These are phyloP conservation scores for Cinnamomum micranthum DNA, from an alignment of 164 flowering plant genomes.

Conservation along the genomic window DNA sequence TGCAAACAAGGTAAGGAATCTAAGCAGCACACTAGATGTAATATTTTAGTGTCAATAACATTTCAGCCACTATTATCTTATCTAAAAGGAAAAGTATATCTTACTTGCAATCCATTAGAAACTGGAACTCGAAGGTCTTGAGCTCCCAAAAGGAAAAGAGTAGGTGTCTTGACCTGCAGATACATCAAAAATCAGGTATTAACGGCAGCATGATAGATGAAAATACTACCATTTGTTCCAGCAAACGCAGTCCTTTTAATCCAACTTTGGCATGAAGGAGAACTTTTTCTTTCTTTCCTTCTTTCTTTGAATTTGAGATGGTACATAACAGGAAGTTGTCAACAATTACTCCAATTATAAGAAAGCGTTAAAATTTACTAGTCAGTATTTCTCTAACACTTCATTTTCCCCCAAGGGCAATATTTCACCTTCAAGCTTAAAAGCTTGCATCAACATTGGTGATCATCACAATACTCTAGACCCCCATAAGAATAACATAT, in stretches of 20 bases:
- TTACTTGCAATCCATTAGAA: constrained; percentile 86
- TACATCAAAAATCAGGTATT: neutral
- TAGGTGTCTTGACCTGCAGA: constrained; percentile 88
- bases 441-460: neutral
- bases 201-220: neutral
- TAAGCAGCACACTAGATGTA: neutral
- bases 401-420: neutral
- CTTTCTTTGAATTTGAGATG: too few species aligned
- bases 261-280: neutral
- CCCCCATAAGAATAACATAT: neutral
- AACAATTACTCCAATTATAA: neutral
- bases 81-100: constrained; percentile 4
- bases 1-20: neutral
- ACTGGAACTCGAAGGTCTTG: constrained; percentile 90
- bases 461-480: neutral
- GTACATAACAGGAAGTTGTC: neutral
- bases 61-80: neutral
- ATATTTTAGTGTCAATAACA: neutral
- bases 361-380: neutral
- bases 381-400: neutral
- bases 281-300: too few species aligned
- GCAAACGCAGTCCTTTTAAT: neutral
- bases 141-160: constrained; percentile 82
- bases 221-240: neutral
- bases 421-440: neutral